These are phyloP conservation scores for Pelargonium nanum DNA, from an alignment of 345 rosid species.

Conservation along the genomic window DNA sequence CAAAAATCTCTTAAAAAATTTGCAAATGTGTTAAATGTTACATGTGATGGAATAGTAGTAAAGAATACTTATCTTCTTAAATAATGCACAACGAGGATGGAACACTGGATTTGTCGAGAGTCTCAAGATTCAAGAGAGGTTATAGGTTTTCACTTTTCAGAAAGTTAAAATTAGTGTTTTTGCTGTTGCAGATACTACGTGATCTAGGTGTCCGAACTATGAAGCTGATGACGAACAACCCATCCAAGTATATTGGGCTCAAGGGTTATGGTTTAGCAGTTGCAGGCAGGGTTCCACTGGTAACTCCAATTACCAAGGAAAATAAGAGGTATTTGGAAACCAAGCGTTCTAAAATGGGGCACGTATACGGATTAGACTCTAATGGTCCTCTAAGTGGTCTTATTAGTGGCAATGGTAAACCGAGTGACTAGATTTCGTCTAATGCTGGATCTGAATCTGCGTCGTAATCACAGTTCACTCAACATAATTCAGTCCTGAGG, in stretches of 20 bases:
- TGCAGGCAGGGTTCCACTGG: slow-evolving; percentile 58
- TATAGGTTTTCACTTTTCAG: too few species aligned
- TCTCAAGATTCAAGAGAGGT: not conserved
- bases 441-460: slow-evolving; percentile 13
- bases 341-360: slow-evolving; percentile 70
- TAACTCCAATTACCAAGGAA: slow-evolving; percentile 56
- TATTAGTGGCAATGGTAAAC: slow-evolving; percentile 13
- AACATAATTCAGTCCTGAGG: not conserved
- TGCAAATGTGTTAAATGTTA: too few species aligned
- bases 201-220: slow-evolving; percentile 77
- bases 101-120: not conserved
- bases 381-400: slow-evolving; percentile 22
- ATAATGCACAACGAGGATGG: too few species aligned
- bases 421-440: slow-evolving; percentile 3
- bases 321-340: slow-evolving; percentile 73
- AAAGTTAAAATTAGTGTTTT: not conserved
- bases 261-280: slow-evolving; percentile 68
- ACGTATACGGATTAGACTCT: slow-evolving; percentile 39
- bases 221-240: slow-evolving; percentile 89
- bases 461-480: not conserved
- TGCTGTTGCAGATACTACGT: slow-evolving; percentile 44
- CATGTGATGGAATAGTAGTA: too few species aligned
- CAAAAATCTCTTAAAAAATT: too few species aligned
- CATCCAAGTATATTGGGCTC: slow-evolving; percentile 66
- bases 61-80: too few species aligned